Base-by-base conservation (phyloP, 202 grass and related monocot genomes). In the Setaria viridis region DNA sequence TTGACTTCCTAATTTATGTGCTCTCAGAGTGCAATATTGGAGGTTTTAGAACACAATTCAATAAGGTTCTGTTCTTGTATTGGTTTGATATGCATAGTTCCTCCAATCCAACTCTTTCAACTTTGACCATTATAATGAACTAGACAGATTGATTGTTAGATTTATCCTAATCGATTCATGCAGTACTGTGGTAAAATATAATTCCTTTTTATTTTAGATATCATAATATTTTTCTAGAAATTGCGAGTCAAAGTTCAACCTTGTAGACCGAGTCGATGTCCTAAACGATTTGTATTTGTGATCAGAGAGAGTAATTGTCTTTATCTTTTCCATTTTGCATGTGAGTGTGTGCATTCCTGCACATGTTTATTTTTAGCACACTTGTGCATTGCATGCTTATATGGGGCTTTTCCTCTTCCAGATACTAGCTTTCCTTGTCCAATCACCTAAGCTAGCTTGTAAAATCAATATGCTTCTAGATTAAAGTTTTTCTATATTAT, bases 401-500 rank as follows among this genome's bases (percentile, higher is more conserved):
- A 14, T 77, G 50, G 41, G 63, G 17, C 7, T 51, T 62, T 74
- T 74, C 12, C 46, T 35, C 47, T 80, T 80, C 39, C 7, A 74
- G 32, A 83, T 74, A 58, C 1, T 86, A 63, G 35, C 65, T 57
- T 72, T 51, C 65, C 55, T 89, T 77, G 63, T 19, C 49, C 37
- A 87, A 88, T 43, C 9, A 88, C 39, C 42, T 45, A 80, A 74
- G 58, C 59, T 72, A 57, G 81, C 79, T 80, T 88, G 21, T 74
- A 37, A 72, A 66, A 48, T 73, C 14, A 47, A 3, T 50, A 34
- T 67, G 37, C 33, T 71, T 55, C 72, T 39, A 54, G 20, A 65
- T 53, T 81, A 53, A 34, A 32, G 3, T 1, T 75, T 80, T 43
- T 55, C 20, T 70, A 80, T 59, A 37, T 72, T 62, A 67, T 66